Evolutionary conservation across 805 yeast species (phyloP), one percentile per base, ranked within the genome.

Genomic region (Candida gorgasii): DNA sequence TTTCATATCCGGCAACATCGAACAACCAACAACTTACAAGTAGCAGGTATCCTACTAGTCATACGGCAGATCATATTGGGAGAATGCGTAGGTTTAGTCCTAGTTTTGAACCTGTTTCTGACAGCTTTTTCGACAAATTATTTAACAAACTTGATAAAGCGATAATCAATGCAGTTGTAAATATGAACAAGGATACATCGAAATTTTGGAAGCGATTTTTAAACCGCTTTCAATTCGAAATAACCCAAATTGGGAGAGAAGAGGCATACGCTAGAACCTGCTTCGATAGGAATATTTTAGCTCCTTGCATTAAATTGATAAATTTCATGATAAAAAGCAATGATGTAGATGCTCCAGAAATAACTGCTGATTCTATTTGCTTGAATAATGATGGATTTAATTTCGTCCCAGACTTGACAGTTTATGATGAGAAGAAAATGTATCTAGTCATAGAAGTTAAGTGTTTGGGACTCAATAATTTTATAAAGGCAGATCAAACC

Each of bases 1-100:
- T 28, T 28, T 13, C 31, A 28, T 28, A 28, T 28, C 31, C 31
- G n/a, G n/a, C 31, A 28, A 28, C 31, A 28, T 13, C 14, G 31
- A 17, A 13, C 8, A 28, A 28, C 31, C 31, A 28, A 28, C 5
- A 16, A n/a, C 12, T 28, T 5, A 28, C 17, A 5, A 14, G 11
- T 28, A 12, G 12, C 9, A 3, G 17, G 12, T 28, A 13, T 28
- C 31, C 31, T 13, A 28, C 17, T 8, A 5, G 17, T 13, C 31
- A 28, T 28, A 28, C 17, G 5, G 15, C 31, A 28, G 17, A 3
- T 13, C 9, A 28, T 14, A 13, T 28, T 16, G 17, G 17, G 12
- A 13, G 15, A 28, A 4, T 28, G 17, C 5, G 9, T 13, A 9
- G 14, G 4, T 13, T 28, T 16, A 28, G 9, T 28, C 31, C 31